Conservation (phyloP, 2,329 filamentous ascomycete genomes). For the Dactylella cylindrospora region DNA sequence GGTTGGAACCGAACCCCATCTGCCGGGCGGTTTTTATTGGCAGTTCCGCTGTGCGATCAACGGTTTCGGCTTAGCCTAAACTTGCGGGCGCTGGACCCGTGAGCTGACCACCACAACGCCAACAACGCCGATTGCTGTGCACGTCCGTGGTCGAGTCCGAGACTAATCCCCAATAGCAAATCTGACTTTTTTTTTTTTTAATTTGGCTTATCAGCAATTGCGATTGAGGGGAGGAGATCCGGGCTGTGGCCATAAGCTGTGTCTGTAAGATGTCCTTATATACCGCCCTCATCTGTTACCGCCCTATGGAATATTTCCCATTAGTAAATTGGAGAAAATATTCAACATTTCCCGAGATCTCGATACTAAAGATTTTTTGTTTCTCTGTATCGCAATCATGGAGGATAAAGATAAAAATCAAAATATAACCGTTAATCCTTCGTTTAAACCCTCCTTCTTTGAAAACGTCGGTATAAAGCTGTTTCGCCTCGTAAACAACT, state of each 20-base stretch:
- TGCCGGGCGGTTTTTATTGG: not conserved
- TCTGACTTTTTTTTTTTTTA: too few relatives aligned
- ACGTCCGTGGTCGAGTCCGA: not conserved
- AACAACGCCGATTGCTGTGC: not conserved
- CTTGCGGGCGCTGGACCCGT: not conserved
- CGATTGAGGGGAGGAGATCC: too few relatives aligned
- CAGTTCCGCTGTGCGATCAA: not conserved
- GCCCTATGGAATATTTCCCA: too few relatives aligned
- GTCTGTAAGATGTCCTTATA: too few relatives aligned
- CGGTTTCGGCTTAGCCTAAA: not conserved
- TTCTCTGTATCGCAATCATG: constrained; percentile 5
- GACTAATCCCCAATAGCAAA: too few relatives aligned
- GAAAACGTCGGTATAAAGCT: constrained; percentile 50
- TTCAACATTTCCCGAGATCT: not conserved
- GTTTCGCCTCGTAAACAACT: constrained; percentile 53
- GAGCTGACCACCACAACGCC: constrained; percentile 5
- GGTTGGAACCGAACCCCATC: not conserved
- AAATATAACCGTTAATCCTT: constrained; percentile 21
- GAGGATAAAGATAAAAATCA: constrained; percentile 10
- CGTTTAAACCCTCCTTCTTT: constrained; percentile 49
- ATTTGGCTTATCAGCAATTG: too few relatives aligned
- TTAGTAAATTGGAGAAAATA: not conserved
- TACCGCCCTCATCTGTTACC: too few relatives aligned
- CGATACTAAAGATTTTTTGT: too few relatives aligned
- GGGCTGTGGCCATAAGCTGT: too few relatives aligned